phyloP scores from a whole-genome alignment of 129 eudicot genomes.

The Flaveria robusta region DNA sequence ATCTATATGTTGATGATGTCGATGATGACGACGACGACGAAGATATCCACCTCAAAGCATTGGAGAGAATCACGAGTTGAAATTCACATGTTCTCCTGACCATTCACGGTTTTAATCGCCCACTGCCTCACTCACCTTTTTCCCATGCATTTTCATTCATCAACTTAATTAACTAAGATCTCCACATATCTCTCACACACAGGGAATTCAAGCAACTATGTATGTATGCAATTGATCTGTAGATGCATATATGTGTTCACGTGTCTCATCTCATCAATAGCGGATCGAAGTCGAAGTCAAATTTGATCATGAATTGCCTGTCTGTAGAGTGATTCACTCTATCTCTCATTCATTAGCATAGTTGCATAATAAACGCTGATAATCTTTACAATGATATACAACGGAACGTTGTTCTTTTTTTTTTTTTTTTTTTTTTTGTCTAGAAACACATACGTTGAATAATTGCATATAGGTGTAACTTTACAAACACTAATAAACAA shows the following conservation, averaged over 20 bases:
- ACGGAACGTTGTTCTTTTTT: too few species aligned
- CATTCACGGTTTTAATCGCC: conserved; percentile 51
- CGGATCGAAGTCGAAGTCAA: background rate
- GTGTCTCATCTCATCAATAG: background rate
- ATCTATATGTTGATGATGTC: background rate
- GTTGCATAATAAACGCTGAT: too few species aligned
- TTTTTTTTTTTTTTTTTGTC: too few species aligned
- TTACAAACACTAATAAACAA: too few species aligned
- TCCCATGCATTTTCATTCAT: conserved; percentile 48
- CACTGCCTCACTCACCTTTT: conserved; percentile 36
- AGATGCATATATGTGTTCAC: conserved; percentile 5
- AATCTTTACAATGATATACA: too few species aligned
- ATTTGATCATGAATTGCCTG: background rate
- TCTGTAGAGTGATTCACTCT: background rate
- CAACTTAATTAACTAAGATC: conserved; percentile 30
- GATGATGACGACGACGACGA: background rate
- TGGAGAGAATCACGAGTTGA: conserved; percentile 58
- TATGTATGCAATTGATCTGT: background rate
- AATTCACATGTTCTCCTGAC: conserved; percentile 60
- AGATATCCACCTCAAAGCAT: conserved; percentile 52
- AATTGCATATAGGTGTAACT: too few species aligned
- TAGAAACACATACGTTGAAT: too few species aligned
- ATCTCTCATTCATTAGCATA: too few species aligned
- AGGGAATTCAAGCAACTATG: background rate
- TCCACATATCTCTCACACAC: conserved; percentile 19